These are phyloP conservation scores for Kappamyces sp. DNA, from an alignment of 192 early-diverging fungal genomes.

Conservation along the genomic window DNA sequence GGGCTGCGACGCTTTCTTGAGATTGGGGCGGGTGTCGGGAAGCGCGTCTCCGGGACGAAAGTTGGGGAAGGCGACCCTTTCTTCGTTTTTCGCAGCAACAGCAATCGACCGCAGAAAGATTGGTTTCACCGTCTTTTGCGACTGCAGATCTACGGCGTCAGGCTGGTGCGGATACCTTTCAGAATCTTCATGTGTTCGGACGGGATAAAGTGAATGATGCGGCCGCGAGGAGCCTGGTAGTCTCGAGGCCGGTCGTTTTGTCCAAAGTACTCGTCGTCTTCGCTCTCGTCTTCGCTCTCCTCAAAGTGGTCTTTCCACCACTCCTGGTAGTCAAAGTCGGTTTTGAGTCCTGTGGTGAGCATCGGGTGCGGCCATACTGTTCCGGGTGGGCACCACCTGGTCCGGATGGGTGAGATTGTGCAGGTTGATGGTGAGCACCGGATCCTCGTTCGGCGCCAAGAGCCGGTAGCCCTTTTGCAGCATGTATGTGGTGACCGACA, in stretches of 20 bases:
- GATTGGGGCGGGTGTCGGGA: constrained; percentile 25
- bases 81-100: constrained; percentile 29
- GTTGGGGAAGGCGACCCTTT: constrained; percentile 30
- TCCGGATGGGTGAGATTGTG: no score
- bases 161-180: constrained; percentile 35
- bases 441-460: no score
- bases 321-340: constrained; percentile 13
- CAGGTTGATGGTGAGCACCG: no score
- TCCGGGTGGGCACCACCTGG: no score
- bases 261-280: constrained; percentile 15
- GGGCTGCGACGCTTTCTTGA: background rate
- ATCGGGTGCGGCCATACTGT: background rate
- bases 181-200: constrained; percentile 50
- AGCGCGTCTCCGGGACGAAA: constrained; percentile 25
- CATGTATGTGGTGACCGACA: constrained; percentile 31
- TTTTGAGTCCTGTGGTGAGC: background rate
- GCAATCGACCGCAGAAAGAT: constrained; percentile 38
- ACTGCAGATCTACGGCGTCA: constrained; percentile 36
- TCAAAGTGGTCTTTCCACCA: constrained; percentile 20
- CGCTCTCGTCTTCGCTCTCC: constrained; percentile 12
- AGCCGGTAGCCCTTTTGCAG: background rate
- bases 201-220: constrained; percentile 49
- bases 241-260: constrained; percentile 1
- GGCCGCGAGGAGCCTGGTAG: constrained; percentile 29
- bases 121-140: constrained; percentile 40